Evolutionary conservation across 2,329 filamentous ascomycete genomes (phyloP), one percentile per base, ranked within the genome.

Genomic region (Westerdykella ornata): DNA sequence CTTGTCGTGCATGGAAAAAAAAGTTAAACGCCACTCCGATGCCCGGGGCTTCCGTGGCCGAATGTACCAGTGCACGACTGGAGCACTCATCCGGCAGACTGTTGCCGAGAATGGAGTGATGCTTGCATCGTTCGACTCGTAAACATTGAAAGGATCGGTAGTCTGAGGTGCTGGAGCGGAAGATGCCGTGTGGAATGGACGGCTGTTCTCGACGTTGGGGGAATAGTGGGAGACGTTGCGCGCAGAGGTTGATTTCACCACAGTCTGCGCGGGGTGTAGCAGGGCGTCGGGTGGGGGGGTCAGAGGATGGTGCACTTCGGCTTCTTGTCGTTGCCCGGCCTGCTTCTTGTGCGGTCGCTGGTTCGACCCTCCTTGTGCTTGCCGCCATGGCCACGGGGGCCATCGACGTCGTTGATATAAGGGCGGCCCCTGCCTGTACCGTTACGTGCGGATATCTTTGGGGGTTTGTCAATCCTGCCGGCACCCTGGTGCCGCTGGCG

Each of bases 401-500:
- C 42, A 26, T 41, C 38, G 13, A 19, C 12, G 14, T 39, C 28
- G 26, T 35, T 30, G 52, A 48, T 33, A 47, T 26, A 19, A 42
- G 41, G 47, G 5, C 30, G 16, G 15, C 28, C 14, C 20, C 38
- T 22, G 36, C 33, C 17, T 14, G 32, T 43, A 32, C 26, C 33
- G 22, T 29, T 42, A 28, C 5, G 26, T 13, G 11, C 28, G 41
- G 11, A 19, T 20, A 18, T 35, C 45, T 39, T 41, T 38, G 34
- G 16, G 15, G 22, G 40, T 43, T 47, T 52, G 37, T 35, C 46
- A 20, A 38, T 39, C 26, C 39, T 38, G 22, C 56, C 51, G 12
- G 41, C 45, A 33, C 56, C 55, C 34, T 61, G 56, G 44, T 87
- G 82, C 57, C 87, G 78, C 68, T 95, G 88, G 56, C 85, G 81